A percentile compares a stretch with the other conserved stretches of the same genome.
Evolutionary conservation across 2,329 filamentous ascomycete genomes (phyloP).

Genomic region (Geosmithia putterillii): DNA sequence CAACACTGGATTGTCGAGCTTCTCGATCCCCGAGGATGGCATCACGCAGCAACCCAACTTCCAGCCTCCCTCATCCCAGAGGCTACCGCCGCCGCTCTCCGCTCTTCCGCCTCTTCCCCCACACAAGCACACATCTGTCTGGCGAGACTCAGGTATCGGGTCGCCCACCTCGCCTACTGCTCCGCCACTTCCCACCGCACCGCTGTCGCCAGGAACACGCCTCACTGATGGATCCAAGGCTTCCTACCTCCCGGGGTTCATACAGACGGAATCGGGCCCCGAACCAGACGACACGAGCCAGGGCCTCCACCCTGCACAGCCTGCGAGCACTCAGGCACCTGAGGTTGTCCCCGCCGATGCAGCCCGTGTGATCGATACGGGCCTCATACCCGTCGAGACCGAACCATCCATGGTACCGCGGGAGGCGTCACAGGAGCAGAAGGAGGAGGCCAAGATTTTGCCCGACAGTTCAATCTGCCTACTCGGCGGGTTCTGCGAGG

Average conservation of each 20-base stretch:
- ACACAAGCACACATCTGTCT: not conserved
- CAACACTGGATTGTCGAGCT: not conserved
- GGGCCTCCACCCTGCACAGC: too few species aligned
- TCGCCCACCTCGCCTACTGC: not conserved
- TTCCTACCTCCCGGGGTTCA: not conserved
- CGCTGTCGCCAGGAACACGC: not conserved
- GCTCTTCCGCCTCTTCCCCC: not conserved
- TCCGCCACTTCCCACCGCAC: not conserved
- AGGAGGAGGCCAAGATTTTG: constrained; percentile 28
- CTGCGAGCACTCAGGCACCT: not conserved
- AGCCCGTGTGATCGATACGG: not conserved
- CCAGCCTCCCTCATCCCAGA: not conserved
- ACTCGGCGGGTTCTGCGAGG: constrained; percentile 42
- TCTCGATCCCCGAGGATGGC: constrained; percentile 1
- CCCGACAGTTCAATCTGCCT: constrained; percentile 35
- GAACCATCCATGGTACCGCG: constrained; percentile 2
- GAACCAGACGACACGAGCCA: too few species aligned
- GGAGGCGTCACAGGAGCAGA: not conserved
- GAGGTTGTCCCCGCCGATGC: not conserved
- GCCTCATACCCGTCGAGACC: constrained; percentile 5
- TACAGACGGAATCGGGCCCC: not conserved
- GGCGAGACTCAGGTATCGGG: not conserved
- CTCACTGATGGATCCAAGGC: not conserved
- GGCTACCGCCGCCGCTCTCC: not conserved
- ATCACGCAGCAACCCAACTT: not conserved